Evolutionary conservation across 257 asterid species (phyloP).

Genomic region (Petunia secreta): DNA sequence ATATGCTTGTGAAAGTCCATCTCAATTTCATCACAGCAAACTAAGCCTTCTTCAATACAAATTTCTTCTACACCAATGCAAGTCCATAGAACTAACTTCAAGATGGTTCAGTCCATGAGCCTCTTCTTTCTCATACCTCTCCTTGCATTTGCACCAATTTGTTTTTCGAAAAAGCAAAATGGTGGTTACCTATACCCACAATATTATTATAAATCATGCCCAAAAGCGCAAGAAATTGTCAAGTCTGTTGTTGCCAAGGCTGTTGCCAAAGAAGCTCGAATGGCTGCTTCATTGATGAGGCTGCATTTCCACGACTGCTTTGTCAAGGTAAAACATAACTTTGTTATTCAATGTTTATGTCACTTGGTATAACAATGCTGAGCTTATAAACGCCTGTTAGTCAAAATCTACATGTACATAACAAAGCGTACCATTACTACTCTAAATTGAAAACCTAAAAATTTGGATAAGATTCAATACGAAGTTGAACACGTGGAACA

Average conservation of each 20-base stretch:
- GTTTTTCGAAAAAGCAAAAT: neutral
- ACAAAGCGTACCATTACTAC: too few relatives aligned
- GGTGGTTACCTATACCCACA: conserved; percentile 34
- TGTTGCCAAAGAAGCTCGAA: conserved; percentile 45
- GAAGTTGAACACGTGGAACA: too few relatives aligned
- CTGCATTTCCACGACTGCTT: conserved; percentile 66
- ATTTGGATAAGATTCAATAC: too few relatives aligned
- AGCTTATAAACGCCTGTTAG: too few relatives aligned
- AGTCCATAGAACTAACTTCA: conserved; percentile 18
- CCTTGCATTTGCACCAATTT: conserved; percentile 7
- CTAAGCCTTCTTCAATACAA: neutral
- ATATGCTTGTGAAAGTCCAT: conserved; percentile 46
- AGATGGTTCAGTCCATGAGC: conserved; percentile 49
- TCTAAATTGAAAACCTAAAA: too few relatives aligned
- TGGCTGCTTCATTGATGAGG: conserved; percentile 65
- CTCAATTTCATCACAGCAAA: conserved; percentile 40
- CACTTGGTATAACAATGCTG: too few relatives aligned
- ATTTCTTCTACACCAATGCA: neutral
- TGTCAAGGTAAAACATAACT: conserved; percentile 40
- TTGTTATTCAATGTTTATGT: neutral
- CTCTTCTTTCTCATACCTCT: conserved; percentile 44
- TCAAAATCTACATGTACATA: too few relatives aligned
- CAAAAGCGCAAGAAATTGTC: conserved; percentile 38
- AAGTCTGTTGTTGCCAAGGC: conserved; percentile 40
- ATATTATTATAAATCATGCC: conserved; percentile 51